Evolutionary conservation across 2,329 filamentous ascomycete species (phyloP), one percentile per base, ranked within the genome.

Genomic region (Elsinoe necatrix): DNA sequence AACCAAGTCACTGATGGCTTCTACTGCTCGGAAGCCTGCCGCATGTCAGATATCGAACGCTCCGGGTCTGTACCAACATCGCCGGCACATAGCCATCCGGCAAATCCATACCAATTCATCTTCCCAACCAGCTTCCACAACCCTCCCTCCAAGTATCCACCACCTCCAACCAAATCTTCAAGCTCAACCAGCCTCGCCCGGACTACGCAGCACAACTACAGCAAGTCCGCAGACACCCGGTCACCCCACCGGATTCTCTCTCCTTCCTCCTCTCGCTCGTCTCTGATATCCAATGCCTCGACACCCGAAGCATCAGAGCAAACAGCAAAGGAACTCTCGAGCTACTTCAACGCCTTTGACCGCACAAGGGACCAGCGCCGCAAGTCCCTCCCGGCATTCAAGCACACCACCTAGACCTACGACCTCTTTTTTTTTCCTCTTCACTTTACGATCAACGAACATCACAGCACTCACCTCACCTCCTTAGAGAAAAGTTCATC

Each of bases 21-120:
- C 63, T 95, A 95, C 79, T 96, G 91, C 80, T 95, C 89, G 47
- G 90, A 96, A 74, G 82, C 87, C 27, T 96, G 91, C 80, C 83
- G 89, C 62, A 78, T 96, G 43, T 86, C 88, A 63, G 91, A 95
- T 73, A 84, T 92, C 65, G 90, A 95, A 72, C 84, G 83, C 72
- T 83, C 81, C 57, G 67, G 65, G 60, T 69, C 70, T 35, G 68
- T 68, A 48, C 66, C 72, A 29, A 62, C 63, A 29, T 69, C 68
- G 47, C 68, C 71, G 68, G 58, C 64, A 16, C 43, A 39, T 18
- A 55, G 48, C 35, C 57, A 57, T 41, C 42, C 43, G 20, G 39
- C 8, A 12, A 39, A 23, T 16, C 54, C 59, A 8, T 61, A 57
- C 34, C 52, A 56, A 29, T 42, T 56, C 31, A 9, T 55, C 21